These are phyloP conservation scores for Mycena pura DNA, from an alignment of 768 basidiomycete genomes.

Conservation along the genomic window DNA sequence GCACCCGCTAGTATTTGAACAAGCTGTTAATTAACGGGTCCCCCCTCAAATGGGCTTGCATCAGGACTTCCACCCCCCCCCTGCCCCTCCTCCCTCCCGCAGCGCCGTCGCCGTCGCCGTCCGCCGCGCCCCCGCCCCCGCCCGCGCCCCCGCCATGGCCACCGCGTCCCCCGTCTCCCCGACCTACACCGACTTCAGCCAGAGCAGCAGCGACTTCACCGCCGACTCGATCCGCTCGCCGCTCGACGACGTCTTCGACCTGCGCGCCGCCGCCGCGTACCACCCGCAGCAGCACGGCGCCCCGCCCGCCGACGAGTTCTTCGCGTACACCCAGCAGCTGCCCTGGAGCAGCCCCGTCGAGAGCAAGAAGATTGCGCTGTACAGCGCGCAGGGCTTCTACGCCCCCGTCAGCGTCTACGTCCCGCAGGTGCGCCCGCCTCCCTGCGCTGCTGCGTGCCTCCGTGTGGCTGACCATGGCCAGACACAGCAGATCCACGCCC, in stretches of 20 bases:
- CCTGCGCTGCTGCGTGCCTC: background rate
- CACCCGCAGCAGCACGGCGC: background rate
- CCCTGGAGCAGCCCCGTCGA: conserved; percentile 14
- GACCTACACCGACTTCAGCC: conserved; percentile 26
- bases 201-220: conserved; percentile 10
- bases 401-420: background rate
- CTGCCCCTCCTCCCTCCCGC: background rate
- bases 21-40: conserved; percentile 5
- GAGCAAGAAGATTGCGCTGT: background rate
- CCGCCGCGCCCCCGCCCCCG: background rate
- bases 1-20: conserved; percentile 10
- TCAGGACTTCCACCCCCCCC: background rate
- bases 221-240: conserved; percentile 18
- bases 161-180: conserved; percentile 19
- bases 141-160: background rate
- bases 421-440: background rate
- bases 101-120: background rate
- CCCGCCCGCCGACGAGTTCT: conserved; percentile 6
- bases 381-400: conserved; percentile 4
- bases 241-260: conserved; percentile 21
- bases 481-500: conserved; percentile 3
- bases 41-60: background rate
- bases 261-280: background rate
- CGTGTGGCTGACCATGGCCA: background rate
- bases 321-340: conserved; percentile 12